Percentiles rank a stretch among this genome's conserved stretches.
Evolutionary conservation across 1,284 basidiomycete genomes (phyloP).

Genomic region (Cutaneotrichosporon cyanovorans): DNA sequence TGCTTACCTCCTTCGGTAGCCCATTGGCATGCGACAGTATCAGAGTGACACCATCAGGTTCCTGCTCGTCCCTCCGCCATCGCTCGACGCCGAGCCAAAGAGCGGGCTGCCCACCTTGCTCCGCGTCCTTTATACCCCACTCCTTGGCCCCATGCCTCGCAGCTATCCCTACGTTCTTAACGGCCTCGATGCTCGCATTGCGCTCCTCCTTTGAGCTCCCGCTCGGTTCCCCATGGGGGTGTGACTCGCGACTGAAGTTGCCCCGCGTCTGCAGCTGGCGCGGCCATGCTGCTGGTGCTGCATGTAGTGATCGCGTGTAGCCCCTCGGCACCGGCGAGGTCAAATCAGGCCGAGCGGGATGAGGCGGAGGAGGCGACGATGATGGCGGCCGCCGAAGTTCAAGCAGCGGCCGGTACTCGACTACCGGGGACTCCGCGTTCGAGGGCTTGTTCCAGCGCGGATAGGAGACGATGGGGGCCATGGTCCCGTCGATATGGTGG

Average conservation of each 20-base stretch:
- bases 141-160: conserved; percentile 2
- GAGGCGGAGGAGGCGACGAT: not conserved
- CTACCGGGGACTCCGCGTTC: not conserved
- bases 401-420: not conserved
- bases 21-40: conserved; percentile 73
- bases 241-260: conserved; percentile 14
- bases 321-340: conserved; percentile 28
- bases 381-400: no score
- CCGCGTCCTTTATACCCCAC: conserved; percentile 6
- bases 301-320: conserved; percentile 56
- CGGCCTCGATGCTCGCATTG: conserved; percentile 15
- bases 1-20: conserved; percentile 66
- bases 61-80: conserved; percentile 15
- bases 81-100: conserved; percentile 33
- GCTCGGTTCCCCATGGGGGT: conserved; percentile 5
- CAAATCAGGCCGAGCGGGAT: conserved; percentile 9
- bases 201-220: conserved; percentile 30
- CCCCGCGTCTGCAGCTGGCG: conserved; percentile 44
- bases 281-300: conserved; percentile 65
- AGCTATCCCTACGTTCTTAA: conserved; percentile 5
- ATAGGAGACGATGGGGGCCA: conserved; percentile 4
- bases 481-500: not conserved
- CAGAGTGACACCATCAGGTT: conserved; percentile 53
- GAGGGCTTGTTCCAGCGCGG: conserved; percentile 1
- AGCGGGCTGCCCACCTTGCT: conserved; percentile 38